These are phyloP conservation scores for Microdochium bolleyi DNA, from an alignment of 2,329 filamentous ascomycete genomes.

Conservation along the genomic window DNA sequence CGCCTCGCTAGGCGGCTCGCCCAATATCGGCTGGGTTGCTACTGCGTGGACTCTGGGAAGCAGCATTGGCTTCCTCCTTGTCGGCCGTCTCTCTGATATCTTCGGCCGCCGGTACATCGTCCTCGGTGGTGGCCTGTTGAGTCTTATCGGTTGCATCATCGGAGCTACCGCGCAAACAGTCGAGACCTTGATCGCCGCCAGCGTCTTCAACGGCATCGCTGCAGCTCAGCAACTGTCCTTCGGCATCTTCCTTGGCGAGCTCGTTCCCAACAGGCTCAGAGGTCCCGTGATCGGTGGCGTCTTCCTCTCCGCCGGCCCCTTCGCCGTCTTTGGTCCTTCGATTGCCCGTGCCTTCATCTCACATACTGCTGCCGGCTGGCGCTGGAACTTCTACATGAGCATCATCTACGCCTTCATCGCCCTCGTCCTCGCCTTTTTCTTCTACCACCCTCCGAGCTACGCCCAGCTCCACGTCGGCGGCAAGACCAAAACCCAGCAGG, in stretches of 20 bases:
- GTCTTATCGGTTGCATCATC: slow-evolving; percentile 26
- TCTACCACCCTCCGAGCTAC: slow-evolving; percentile 39
- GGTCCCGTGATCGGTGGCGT: slow-evolving; percentile 26
- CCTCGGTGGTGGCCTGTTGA: slow-evolving; percentile 21
- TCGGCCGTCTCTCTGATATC: slow-evolving; percentile 32
- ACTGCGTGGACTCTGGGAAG: slow-evolving; percentile 13
- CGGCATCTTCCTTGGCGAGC: slow-evolving; percentile 30
- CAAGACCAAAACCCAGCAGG: slow-evolving; percentile 25
- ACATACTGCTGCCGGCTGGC: slow-evolving; percentile 32
- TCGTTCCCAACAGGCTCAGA: slow-evolving; percentile 33
- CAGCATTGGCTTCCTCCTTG: slow-evolving; percentile 19
- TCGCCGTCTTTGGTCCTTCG: slow-evolving; percentile 34
- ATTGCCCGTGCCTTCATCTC: slow-evolving; percentile 35
- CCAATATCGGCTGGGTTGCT: slow-evolving; percentile 22
- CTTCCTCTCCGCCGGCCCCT: slow-evolving; percentile 29
- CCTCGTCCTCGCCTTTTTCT: slow-evolving; percentile 29
- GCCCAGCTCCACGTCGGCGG: slow-evolving; percentile 29
- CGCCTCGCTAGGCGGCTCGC: slow-evolving; percentile 4
- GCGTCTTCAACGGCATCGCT: slow-evolving; percentile 26
- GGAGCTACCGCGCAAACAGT: slow-evolving; percentile 24
- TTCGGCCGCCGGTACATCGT: slow-evolving; percentile 34
- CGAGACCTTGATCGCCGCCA: slow-evolving; percentile 26
- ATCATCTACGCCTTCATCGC: slow-evolving; percentile 32
- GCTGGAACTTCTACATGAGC: slow-evolving; percentile 41
- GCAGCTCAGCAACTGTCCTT: slow-evolving; percentile 32